A percentile compares a stretch with the other conserved stretches of the same genome.
phyloP scores from a whole-genome alignment of 2,329 filamentous ascomycete species.

The Verticillium zaregamsianum region DNA sequence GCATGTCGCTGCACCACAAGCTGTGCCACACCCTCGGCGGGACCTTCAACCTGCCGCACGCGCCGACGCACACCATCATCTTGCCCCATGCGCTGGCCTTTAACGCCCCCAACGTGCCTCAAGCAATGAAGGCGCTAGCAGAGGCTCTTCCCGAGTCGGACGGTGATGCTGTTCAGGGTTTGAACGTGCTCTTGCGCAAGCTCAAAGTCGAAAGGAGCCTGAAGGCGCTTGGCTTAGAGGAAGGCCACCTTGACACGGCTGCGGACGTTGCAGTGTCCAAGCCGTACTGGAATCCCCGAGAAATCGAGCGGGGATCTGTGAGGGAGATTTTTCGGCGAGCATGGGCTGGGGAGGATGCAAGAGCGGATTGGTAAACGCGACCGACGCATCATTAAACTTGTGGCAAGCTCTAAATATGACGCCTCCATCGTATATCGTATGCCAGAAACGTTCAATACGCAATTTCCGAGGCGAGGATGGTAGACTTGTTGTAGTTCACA shows the following conservation, averaged over 20 bases:
- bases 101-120: conserved; percentile 51
- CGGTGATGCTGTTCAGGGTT: conserved; percentile 52
- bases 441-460: too few relatives aligned
- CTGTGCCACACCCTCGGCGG: conserved; percentile 63
- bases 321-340: conserved; percentile 53
- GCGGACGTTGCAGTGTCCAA: conserved; percentile 54
- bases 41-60: conserved; percentile 59
- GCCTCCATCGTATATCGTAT: too few relatives aligned
- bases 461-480: too few relatives aligned
- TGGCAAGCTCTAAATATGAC: neutral
- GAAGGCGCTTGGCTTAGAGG: conserved; percentile 54
- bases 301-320: conserved; percentile 45
- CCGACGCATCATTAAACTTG: neutral
- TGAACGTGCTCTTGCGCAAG: conserved; percentile 52
- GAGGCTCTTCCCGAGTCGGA: conserved; percentile 50
- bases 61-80: conserved; percentile 61
- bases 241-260: conserved; percentile 55
- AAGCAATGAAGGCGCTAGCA: conserved; percentile 48
- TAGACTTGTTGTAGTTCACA: neutral
- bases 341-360: conserved; percentile 56
- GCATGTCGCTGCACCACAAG: conserved; percentile 65
- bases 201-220: conserved; percentile 48
- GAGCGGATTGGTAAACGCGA: conserved; percentile 17
- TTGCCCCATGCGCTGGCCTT: conserved; percentile 61
- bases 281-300: conserved; percentile 57